Evolutionary conservation across 2,329 filamentous ascomycete species (phyloP), one percentile per base, ranked within the genome.

Genomic region (Pseudopyrenochaeta lycopersici): DNA sequence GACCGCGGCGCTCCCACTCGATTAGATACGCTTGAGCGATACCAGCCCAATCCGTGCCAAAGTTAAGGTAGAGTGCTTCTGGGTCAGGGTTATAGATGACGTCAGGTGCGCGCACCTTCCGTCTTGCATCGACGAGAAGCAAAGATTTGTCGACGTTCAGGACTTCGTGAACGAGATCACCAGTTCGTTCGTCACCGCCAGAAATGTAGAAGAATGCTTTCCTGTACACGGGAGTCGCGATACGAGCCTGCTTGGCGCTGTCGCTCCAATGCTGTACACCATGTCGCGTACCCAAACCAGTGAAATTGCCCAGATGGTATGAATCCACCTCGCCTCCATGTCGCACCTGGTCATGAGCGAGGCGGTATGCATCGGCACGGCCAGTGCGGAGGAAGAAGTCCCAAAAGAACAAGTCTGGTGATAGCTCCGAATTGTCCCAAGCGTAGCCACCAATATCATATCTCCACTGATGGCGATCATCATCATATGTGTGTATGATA

Each of bases 361-460:
- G 81, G 0, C 82, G 79, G 62, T 83, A 88, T 0, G 85, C 81
- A 46, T 86, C 84, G 2, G 80, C 78, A 2, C 82, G 77, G 0
- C 85, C 85, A 0, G 84, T 88, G 9, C 82, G 81, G 1, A 88
- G 77, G 71, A 88, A 88, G 52, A 85, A 84, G 3, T 80, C 81
- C 86, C 86, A 88, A 61, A 88, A 81, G 73, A 83, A 88, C 2
- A 88, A 70, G 60, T 88, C 85, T 0, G 86, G 83, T 0, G 85
- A 88, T 0, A 88, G 76, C 65, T 88, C 85, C 0, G 83, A 85
- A 63, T 88, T 88, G 43, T 88, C 85, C 86, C 86, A 88, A 0
- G 84, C 85, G 52, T 85, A 88, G 0, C 86, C 86, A 3, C 86
- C 86, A 15, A 88, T 70, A 40, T 88, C 86, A 50, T 88, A 88